These are phyloP conservation scores for Bromus sterilis DNA, from an alignment of 176 grass and related monocot genomes.

Conservation along the genomic window DNA sequence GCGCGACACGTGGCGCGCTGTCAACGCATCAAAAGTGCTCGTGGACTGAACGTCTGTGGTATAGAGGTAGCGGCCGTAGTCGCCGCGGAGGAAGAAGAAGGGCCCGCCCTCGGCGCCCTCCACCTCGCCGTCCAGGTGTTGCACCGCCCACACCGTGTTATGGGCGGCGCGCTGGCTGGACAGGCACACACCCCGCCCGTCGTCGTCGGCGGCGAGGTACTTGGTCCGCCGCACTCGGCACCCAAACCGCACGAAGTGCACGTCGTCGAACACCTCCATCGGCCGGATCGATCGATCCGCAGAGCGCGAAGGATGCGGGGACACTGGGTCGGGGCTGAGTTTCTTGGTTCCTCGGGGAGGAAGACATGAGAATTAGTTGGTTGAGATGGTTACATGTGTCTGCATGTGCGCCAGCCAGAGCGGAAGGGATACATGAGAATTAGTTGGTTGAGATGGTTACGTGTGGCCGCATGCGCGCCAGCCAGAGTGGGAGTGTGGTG, in stretches of 20 bases:
- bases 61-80: constrained; percentile 36
- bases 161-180: constrained; percentile 20
- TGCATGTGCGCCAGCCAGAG: no score
- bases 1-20: no score
- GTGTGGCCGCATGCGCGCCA: background rate
- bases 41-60: background rate
- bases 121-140: background rate
- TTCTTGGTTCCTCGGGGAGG: background rate
- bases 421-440: no score
- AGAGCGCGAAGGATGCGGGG: background rate
- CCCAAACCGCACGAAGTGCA: constrained; percentile 27
- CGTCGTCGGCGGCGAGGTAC: constrained; percentile 27
- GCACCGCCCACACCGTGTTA: constrained; percentile 39
- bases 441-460: background rate
- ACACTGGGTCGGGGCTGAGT: background rate
- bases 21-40: no score
- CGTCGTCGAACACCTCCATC: constrained; percentile 38
- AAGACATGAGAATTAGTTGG: no score
- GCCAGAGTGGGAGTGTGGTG: background rate
- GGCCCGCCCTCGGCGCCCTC: constrained; percentile 12
- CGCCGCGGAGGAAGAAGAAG: constrained; percentile 21
- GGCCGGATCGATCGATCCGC: background rate
- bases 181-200: constrained; percentile 17
- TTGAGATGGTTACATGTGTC: no score
- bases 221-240: background rate